Base-by-base conservation (phyloP, 169 alveolate genomes). In the Cryptosporidium andersoni region DNA sequence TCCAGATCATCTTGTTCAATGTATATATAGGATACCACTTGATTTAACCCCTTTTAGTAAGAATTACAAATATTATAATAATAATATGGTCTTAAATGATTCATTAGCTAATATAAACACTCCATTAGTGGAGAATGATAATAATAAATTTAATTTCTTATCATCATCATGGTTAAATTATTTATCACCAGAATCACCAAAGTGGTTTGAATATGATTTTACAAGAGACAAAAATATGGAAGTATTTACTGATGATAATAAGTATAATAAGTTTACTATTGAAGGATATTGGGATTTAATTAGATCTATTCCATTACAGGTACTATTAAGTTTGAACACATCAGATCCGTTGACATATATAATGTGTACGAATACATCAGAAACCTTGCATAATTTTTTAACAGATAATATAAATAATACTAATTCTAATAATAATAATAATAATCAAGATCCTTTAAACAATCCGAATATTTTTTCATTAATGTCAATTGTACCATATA, bases 211-310 rank as follows among this genome's bases (percentile, higher is more conserved):
- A 34, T 11, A 47, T 25, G 80, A 64, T 25, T 64, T 64, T 34
- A 67, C 25, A 2, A 16, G 47, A 8, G 42, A 51, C 5, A n/a
- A 53, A 12, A 42, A 8, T 25, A 2, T 39, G 11, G 55, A 37
- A 9, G 7, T 11, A 40, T 34, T 9, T 49, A 7, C 51, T 4
- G 47, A 11, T 40, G 39, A 49, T 9, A 49, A 11, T 4, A 37
- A 53, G 34, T 53, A 53, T 9, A 14, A n/a, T 9, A 65, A 36
- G 51, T 67, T 67, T 43, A 52, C 82, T n/a, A 67, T 67, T 52
- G 82, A 67, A 16, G 82, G 82, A 40, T 67, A 52, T 67, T 67
- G 82, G 82, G 65, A 53, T 6, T 67, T 67, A 49, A 51, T 67
- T 34, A 51, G 66, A n/a, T 45, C 42, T 25, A 67, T 67, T 37